Evolutionary conservation across 768 basidiomycete genomes (phyloP).

Genomic region (Phylloporus rhodoxanthus): DNA sequence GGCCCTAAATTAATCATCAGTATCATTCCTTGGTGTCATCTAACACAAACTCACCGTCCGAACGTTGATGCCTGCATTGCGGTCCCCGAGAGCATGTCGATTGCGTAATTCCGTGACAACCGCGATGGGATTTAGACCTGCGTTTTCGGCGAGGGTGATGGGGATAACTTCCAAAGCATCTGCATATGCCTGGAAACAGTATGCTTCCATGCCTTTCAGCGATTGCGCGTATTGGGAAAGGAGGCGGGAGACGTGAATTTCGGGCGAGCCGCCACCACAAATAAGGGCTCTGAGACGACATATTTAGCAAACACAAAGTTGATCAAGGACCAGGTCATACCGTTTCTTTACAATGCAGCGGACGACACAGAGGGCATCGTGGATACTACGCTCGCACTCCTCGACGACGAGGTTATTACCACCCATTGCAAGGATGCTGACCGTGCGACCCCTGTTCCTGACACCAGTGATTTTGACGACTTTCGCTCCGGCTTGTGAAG

Average conservation of each 20-base stretch:
- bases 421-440: slow-evolving; percentile 93
- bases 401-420: slow-evolving; percentile 89
- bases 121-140: slow-evolving; percentile 94
- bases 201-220: slow-evolving; percentile 96
- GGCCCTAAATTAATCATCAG: slow-evolving; percentile 49
- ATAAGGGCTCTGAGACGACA: slow-evolving; percentile 66
- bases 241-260: slow-evolving; percentile 92
- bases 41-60: slow-evolving; percentile 62
- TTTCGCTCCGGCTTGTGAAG: slow-evolving; percentile 73
- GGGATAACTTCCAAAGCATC: slow-evolving; percentile 98
- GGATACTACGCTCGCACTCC: slow-evolving; percentile 94
- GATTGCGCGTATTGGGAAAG: slow-evolving; percentile 89
- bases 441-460: slow-evolving; percentile 90
- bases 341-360: slow-evolving; percentile 97
- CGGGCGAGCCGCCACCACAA: slow-evolving; percentile 94
- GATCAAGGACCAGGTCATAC: slow-evolving; percentile 38
- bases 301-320: not conserved
- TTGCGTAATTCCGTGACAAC: slow-evolving; percentile 98
- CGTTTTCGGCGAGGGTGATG: slow-evolving; percentile 96
- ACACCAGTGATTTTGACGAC: slow-evolving; percentile 94
- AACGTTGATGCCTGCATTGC: slow-evolving; percentile 95
- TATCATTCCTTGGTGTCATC: not conserved
- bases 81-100: slow-evolving; percentile 91
- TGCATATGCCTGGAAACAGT: slow-evolving; percentile 98
- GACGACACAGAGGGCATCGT: slow-evolving; percentile 98